Evolutionary conservation across 768 basidiomycete species (phyloP), one percentile per base, ranked within the genome.

Genomic region (Hygrophoropsis aurantiaca): DNA sequence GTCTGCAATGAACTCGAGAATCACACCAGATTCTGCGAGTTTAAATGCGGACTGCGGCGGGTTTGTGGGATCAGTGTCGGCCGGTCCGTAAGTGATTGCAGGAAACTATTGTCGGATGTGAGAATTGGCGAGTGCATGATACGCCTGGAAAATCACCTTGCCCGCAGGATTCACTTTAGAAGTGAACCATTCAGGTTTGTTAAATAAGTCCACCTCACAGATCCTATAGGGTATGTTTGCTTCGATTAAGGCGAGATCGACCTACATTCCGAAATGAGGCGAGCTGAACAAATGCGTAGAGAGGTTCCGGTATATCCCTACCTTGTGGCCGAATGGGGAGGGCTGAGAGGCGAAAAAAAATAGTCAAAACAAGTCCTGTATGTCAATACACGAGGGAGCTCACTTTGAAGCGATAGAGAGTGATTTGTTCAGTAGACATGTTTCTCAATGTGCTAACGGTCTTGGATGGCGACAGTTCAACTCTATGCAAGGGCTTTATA

Each of bases 161-260:
- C 77, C 77, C 0, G 75, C 75, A 0, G 83, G 79, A 58, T 86
- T 87, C 20, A 84, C 74, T 48, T 79, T 71, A 0, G 78, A 70
- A 0, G 75, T 73, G 56, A 82, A 85, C 83, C 84, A 85, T 44
- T 74, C 75, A 0, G 84, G 84, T 63, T 85, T 87, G 65, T 81
- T 80, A 52, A 51, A 43, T 11, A 86, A 62, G 47, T 85, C 79
- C 36, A 87, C 74, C 53, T 82, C 75, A 42, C 65, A 79, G 3
- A 74, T 62, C 10, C 66, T 78, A 58, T 70, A 80, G 1, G 72
- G 51, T 11, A 75, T 67, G 3, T 74, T 70, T 1, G 78, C 70
- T 54, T 85, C 84, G 7, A 73, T 64, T 15, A 87, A 69, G 0
- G 83, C 82, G 16, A 87, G 64, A 51, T 84, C 78, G 7, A 73